Evolutionary conservation across 805 yeast species (phyloP), one percentile per base, ranked within the genome.

Genomic region (Metschnikowia chrysomelidarum): DNA sequence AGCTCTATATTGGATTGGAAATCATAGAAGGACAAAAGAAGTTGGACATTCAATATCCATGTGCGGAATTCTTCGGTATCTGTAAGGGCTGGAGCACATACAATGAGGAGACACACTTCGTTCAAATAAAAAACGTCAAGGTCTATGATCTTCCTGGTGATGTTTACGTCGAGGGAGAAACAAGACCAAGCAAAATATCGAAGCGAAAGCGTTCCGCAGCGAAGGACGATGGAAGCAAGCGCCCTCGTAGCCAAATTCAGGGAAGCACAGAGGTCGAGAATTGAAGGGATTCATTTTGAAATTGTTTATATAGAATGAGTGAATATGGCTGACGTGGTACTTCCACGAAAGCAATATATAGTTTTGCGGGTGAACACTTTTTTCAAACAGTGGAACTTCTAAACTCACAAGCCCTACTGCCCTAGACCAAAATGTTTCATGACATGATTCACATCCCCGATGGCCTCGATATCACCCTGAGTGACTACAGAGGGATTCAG

Each of bases 1-100:
- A 85, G 29, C 65, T 88, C 41, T 93, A 76, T 59, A 77, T 91
- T 50, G 98, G 98, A 1, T 62, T 93, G 30, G 80, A 73, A 13
- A 57, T 82, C 14, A 49, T 73, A 33, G 78, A 75, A 17, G 73
- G 73, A 21, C 76, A 70, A 32, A 75, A 78, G 64, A 76, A 80
- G 50, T 71, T 88, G 48, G 96, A 88, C 57, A 82, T 91, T 39
- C 95, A 84, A 51, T 75, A 80, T 44, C 96, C 96, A 14, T 89
- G 98, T 56, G 74, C 86, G 14, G 98, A 91, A 42, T 93, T 91
- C 57, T 87, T 76, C 62, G 80, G 75, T 26, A 62, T 87, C 6
- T 87, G 97, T 59, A 80, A 86, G 44, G 72, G 77, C 19, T 86
- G 89, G 78, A 69, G 70, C 12, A 69, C 71, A 23, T 91, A 76